Base-by-base conservation (phyloP, 2,329 filamentous ascomycete species). In the Penicillium psychrosexuale region DNA sequence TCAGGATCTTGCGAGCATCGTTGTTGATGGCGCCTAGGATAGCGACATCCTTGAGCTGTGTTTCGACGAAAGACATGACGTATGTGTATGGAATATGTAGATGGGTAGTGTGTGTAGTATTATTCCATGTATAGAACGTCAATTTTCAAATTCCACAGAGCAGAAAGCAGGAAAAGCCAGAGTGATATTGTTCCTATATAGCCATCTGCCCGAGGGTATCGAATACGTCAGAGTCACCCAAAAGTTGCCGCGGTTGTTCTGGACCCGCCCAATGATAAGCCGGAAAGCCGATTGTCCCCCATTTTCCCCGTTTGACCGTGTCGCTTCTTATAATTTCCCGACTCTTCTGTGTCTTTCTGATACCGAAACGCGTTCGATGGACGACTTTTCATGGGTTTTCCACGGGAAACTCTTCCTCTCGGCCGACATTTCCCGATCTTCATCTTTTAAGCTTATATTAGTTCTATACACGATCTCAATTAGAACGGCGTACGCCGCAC, bases 1-100 rank as follows among this genome's bases (percentile, higher is more conserved):
- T 96, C 63, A 97, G 84, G 73, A 99, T 95, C 82, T 96, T 93
- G 78, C 85, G 86, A 74, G 92, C 88, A 66, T 87, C 80, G 56
- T 93, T 85, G 69, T 85, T 86, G 71, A 97, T 79, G 59, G 83
- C 76, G 69, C 91, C 93, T 68, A 91, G 86, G 81, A 97, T 84
- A 76, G 86, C 85, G 70, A 97, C 92, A 76, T 91, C 91, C 75
- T 91, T 86, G 64, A 97, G 87, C 71, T 96, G 89, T 61, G 82
- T 78, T 54, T 96, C 89, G 70, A 84, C 84, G 63, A 82, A 80
- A 62, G 85, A 81, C 88, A 91, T 91, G 48, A 22, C 17, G 45
- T 55, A 45, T 43, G 8, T 28, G 17, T 34, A 45, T 45, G 30
- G 7, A 22, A 45, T 22, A 45, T 11, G 24, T 15, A 27, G 8